A percentile compares a stretch with the other conserved stretches of the same genome.
phyloP scores from a whole-genome alignment of 208 protist genomes.

The Acanthamoeba culbertsoni region DNA sequence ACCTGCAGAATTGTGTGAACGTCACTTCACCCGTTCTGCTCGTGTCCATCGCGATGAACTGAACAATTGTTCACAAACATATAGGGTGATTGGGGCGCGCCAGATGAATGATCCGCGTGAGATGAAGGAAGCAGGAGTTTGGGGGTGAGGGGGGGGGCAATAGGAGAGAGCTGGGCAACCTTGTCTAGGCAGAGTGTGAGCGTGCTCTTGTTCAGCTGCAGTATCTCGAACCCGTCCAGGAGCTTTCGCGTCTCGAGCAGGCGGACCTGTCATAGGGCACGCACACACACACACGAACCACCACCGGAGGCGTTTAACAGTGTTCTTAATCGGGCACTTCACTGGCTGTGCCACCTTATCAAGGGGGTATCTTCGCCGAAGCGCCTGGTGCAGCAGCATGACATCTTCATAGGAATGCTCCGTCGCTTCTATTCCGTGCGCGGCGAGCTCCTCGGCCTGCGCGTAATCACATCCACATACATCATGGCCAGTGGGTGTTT shows the following conservation, averaged over 20 bases:
- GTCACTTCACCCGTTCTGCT: background rate
- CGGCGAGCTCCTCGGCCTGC: background rate
- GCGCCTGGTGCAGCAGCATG: background rate
- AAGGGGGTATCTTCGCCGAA: background rate
- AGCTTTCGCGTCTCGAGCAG: slow-evolving; percentile 5
- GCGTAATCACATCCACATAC: too few species aligned
- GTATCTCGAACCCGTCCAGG: background rate
- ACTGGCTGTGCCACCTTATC: too few species aligned
- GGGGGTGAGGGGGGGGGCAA: background rate
- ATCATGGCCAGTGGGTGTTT: too few species aligned
- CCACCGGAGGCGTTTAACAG: too few species aligned
- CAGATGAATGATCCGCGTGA: background rate
- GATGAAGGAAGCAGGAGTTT: background rate
- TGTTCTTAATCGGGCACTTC: too few species aligned
- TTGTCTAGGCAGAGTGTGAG: background rate
- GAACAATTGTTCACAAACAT: too few species aligned
- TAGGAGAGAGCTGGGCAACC: too few species aligned
- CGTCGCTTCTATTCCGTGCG: background rate
- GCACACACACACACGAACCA: too few species aligned
- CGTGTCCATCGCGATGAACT: slow-evolving; percentile 23
- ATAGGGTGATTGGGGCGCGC: background rate
- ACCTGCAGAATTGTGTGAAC: background rate
- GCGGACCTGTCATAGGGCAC: background rate
- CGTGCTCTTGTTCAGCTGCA: background rate
- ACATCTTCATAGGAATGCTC: slow-evolving; percentile 38